Conservation (phyloP, 805 yeast genomes). For the Yarrowia hollandica region DNA sequence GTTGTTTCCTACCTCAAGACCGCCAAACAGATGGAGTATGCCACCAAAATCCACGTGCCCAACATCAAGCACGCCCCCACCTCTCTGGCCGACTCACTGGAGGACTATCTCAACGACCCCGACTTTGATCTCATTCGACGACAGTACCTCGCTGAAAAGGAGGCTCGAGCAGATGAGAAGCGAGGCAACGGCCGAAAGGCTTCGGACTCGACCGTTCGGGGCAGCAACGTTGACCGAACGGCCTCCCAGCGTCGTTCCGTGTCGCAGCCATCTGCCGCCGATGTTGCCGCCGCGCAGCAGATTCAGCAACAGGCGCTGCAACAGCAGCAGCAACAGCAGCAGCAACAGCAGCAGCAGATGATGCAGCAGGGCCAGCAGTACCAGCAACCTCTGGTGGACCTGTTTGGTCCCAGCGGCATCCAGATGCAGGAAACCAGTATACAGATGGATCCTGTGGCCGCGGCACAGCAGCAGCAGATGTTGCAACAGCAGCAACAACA, state of each 20-base stretch:
- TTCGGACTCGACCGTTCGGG: slow-evolving; percentile 7
- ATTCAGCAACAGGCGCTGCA: slow-evolving; percentile 36
- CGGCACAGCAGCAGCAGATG: slow-evolving; percentile 34
- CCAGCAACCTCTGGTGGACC: slow-evolving; percentile 34
- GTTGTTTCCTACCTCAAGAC: slow-evolving; percentile 85
- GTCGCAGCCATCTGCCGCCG: slow-evolving; percentile 33
- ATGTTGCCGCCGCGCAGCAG: slow-evolving; percentile 35
- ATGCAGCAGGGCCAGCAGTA: slow-evolving; percentile 34
- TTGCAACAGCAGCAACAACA: slow-evolving; percentile 31
- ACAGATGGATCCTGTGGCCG: slow-evolving; percentile 32
- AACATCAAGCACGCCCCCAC: slow-evolving; percentile 97
- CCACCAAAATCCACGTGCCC: slow-evolving; percentile 89
- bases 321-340: slow-evolving; percentile 33
- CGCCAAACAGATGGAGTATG: slow-evolving; percentile 83
- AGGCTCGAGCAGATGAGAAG: slow-evolving; percentile 40
- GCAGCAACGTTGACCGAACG: background rate
- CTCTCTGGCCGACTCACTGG: slow-evolving; percentile 79
- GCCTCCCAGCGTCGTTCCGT: slow-evolving; percentile 32
- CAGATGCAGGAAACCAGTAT: slow-evolving; percentile 34
- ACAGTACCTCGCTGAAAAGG: slow-evolving; percentile 72
- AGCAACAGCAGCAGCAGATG: slow-evolving; percentile 33
- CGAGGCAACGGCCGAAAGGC: slow-evolving; percentile 17
- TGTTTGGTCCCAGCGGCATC: slow-evolving; percentile 18
- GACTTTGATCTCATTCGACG: slow-evolving; percentile 76
- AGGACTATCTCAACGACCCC: slow-evolving; percentile 85